Evolutionary conservation across 768 basidiomycete genomes (phyloP).

Genomic region (Agrocybe praecox): DNA sequence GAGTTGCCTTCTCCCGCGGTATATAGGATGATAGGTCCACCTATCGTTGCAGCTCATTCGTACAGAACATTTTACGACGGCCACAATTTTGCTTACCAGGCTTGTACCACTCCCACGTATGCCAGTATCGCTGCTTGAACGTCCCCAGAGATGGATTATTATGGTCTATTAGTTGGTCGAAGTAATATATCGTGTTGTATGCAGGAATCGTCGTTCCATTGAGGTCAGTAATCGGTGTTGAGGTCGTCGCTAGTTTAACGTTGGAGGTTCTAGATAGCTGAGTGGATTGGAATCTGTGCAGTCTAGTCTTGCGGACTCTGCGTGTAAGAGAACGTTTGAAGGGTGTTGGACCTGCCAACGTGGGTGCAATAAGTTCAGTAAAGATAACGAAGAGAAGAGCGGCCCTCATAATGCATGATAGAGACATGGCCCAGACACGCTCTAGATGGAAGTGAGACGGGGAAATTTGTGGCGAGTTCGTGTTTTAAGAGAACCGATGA

Average conservation of each 20-base stretch:
- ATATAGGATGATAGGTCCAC: constrained; percentile 59
- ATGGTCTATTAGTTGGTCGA: constrained; percentile 59
- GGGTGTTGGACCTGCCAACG: neutral
- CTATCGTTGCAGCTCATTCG: constrained; percentile 24
- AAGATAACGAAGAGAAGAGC: neutral
- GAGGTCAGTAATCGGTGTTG: constrained; percentile 29
- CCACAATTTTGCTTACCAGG: constrained; percentile 30
- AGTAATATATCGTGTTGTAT: constrained; percentile 48
- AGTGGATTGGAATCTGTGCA: neutral
- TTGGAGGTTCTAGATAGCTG: neutral
- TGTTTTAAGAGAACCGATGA: no score
- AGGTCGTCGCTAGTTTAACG: neutral
- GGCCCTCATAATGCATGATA: neutral
- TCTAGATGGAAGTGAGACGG: neutral
- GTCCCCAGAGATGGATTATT: constrained; percentile 59
- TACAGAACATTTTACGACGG: neutral
- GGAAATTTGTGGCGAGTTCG: neutral
- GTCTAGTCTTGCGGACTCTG: neutral
- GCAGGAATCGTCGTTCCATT: constrained; percentile 46
- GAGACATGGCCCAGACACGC: neutral
- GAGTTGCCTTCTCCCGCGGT: constrained; percentile 70
- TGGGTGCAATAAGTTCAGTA: neutral
- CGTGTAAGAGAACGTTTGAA: neutral
- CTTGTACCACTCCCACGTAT: constrained; percentile 66
- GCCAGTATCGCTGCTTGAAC: constrained; percentile 75